Base-by-base conservation (phyloP, 768 basidiomycete species). In the Dioszegia crocea region DNA sequence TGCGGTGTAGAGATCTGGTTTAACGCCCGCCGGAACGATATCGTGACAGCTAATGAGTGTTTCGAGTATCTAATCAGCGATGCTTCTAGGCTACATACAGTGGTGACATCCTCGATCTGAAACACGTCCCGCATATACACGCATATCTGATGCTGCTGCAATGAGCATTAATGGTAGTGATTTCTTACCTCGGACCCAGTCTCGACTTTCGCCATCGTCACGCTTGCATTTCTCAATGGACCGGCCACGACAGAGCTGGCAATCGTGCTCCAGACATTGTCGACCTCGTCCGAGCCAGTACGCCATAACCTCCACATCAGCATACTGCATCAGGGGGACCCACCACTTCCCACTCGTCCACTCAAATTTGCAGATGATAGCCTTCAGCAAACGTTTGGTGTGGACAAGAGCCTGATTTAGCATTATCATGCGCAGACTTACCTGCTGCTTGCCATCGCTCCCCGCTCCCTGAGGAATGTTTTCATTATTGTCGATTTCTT, bases 311-410 rank as follows among this genome's bases (percentile, higher is more conserved):
- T 63, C n/a, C n/a, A 61, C 21, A 60, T 31, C 40, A 68, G 31
- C 65, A 56, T 61, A 33, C 17, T 12, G 16, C 41, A 9, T 41
- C 23, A 47, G n/a, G n/a, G 47, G 6, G 30, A 58, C 66, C 30
- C 40, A 62, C 67, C 67, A 68, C 53, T 68, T 68, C 23, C 67
- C 67, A 16, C 19, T 17, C 14, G 64, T 63, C 57, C 62, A 68
- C 31, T 45, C 54, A 4, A 38, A 44, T 10, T 36, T 44, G 23
- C 56, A 27, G n/a, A 51, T 51, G 33, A 51, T 51, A 19, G 21
- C 36, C 21, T 38, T 36, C n/a, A 51, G 21, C 2, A 38, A 19
- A 10, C 33, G 31, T 30, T 36, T 55, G 3, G 60, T 56, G 8
- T 56, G 41, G 11, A 64, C 57, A 36, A 57, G 51, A n/a, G 60